phyloP scores from a whole-genome alignment of 1,139 yeast species.

The Yamadazyma membranifaciens region DNA sequence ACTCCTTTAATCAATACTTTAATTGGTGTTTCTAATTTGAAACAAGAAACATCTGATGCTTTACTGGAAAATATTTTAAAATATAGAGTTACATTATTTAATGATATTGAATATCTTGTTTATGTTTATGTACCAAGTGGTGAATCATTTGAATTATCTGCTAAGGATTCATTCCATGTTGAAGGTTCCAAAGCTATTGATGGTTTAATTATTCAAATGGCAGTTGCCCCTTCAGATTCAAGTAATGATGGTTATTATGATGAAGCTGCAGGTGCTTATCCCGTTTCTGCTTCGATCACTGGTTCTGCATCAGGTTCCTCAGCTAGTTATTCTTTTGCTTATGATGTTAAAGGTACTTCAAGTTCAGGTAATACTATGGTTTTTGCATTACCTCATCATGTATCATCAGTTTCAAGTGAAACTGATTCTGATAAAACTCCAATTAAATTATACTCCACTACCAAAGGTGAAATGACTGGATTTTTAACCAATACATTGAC shows the following conservation, averaged over 20 bases:
- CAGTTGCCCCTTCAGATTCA: constrained; percentile 44
- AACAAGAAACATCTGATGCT: constrained; percentile 39
- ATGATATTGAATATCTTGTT: constrained; percentile 53
- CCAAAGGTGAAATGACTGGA: constrained; percentile 68
- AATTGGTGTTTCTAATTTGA: constrained; percentile 52
- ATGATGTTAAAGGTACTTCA: constrained; percentile 54
- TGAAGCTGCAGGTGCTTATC: constrained; percentile 38
- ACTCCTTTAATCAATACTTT: constrained; percentile 52
- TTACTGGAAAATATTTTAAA: constrained; percentile 55
- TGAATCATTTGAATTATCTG: constrained; percentile 36
- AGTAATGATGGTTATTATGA: constrained; percentile 29
- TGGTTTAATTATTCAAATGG: constrained; percentile 61
- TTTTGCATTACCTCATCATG: constrained; percentile 75
- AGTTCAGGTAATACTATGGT: constrained; percentile 51
- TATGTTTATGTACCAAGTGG: constrained; percentile 51
- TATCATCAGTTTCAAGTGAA: constrained; percentile 44
- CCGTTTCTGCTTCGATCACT: constrained; percentile 30
- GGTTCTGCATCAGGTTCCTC: constrained; percentile 30
- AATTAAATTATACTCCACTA: constrained; percentile 51
- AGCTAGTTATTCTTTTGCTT: constrained; percentile 53
- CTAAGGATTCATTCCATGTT: constrained; percentile 35
- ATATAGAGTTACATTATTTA: constrained; percentile 53
- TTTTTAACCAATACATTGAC: constrained; percentile 49
- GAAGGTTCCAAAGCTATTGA: constrained; percentile 45
- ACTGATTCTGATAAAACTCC: constrained; percentile 43